Base-by-base conservation (phyloP, 345 rosid species). In the Citrus inodora region DNA sequence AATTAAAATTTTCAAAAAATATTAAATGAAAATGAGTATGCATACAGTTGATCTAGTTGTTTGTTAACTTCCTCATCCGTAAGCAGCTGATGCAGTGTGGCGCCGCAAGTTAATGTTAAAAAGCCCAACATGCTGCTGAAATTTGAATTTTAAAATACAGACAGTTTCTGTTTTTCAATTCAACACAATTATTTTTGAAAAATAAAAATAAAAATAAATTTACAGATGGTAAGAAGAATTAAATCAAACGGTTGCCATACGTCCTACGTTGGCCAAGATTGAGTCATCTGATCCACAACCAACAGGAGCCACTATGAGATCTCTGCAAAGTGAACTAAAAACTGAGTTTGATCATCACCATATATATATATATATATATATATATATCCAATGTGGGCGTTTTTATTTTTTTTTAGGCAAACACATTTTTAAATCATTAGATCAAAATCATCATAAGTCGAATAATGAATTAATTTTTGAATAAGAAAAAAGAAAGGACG, bases 11-110 rank as follows among this genome's bases (percentile, higher is more conserved):
- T 3, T 9, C 7, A 65, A 30, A 46, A 11, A 33, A 17, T 22
- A 53, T 53, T 53, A 53, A 51, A 16, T 51, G 56, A 51, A 42
- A 73, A 63, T 24, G 17, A 80, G 30, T 16, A 16, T 51, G 56
- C 56, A 22, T 87, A 92, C 97, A 94, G 94, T 81, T 90, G 99
- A 88, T 95, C 95, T 9, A 95, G 98, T 87, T 92, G 97, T 79
- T 92, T 94, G 93, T 94, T 92, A 80, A 96, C 98, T 83, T 96
- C 97, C 38, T 94, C 97, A 66, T 95, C 99, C 42, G 94, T 94
- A 74, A 96, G 94, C 88, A 96, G 80, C 73, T 91, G 98, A 42
- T 97, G 90, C 80, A 92, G 95, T 37, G 91, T 90, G 56, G 94
- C 95, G 48, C 98, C 98, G 73, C 91, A 96, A 19, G 99, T 93